Percentiles rank a stretch among this genome's conserved stretches.
Conservation (phyloP, 2,329 filamentous ascomycete species). For the Cordyceps cicadae region DNA sequence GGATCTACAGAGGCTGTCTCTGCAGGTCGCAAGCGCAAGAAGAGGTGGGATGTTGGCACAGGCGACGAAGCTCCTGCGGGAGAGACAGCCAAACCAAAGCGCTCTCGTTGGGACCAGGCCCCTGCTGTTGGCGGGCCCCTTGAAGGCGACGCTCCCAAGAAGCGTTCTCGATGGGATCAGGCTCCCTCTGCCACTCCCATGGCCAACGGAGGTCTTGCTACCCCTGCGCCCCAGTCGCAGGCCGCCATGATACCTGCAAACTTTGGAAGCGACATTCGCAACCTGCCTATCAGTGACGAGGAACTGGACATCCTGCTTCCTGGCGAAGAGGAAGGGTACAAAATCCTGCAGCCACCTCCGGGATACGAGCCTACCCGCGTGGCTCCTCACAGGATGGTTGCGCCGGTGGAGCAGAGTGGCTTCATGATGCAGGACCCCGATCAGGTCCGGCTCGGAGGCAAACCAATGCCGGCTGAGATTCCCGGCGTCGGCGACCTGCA, state of each 20-base stretch:
- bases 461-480: constrained; percentile 89
- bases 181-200: constrained; percentile 74
- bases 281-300: constrained; percentile 80
- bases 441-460: constrained; percentile 71
- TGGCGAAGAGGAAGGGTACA: constrained; percentile 81
- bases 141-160: constrained; percentile 53
- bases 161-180: constrained; percentile 86
- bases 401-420: constrained; percentile 67
- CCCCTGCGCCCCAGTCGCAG: constrained; percentile 67
- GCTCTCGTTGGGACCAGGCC: constrained; percentile 82
- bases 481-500: constrained; percentile 92
- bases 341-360: constrained; percentile 80
- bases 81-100: constrained; percentile 56
- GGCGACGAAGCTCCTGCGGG: constrained; percentile 41
- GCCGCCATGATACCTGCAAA: constrained; percentile 42
- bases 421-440: constrained; percentile 98
- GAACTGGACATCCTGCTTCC: constrained; percentile 89
- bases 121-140: constrained; percentile 43
- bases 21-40: constrained; percentile 73
- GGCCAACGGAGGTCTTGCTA: constrained; percentile 64
- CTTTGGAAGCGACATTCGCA: constrained; percentile 80
- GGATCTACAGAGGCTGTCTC: constrained; percentile 57
- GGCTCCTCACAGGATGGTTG: constrained; percentile 66
- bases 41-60: constrained; percentile 77
- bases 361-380: constrained; percentile 82